phyloP scores from a whole-genome alignment of 495 filamentous ascomycete genomes.

The Sordaria brevicollis region DNA sequence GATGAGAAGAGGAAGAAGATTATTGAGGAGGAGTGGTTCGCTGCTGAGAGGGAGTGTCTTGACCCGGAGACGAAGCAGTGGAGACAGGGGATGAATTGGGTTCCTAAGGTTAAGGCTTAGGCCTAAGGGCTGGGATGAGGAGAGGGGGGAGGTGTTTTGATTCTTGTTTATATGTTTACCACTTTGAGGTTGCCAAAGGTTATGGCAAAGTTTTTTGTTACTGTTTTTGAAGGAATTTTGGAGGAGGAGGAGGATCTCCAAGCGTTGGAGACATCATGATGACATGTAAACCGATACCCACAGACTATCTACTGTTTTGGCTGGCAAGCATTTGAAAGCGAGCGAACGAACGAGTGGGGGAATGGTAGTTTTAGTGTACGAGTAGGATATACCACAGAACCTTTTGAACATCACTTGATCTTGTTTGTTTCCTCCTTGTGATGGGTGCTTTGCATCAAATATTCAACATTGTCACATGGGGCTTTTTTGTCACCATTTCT shows the following conservation, averaged over 20 bases:
- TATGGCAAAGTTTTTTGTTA: background rate
- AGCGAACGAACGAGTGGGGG: background rate
- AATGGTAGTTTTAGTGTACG: background rate
- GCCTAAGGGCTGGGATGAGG: background rate
- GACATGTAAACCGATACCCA: background rate
- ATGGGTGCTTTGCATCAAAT: too few relatives aligned
- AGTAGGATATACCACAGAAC: background rate
- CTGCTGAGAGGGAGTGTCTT: conserved; percentile 21
- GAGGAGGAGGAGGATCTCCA: background rate
- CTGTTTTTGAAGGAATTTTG: background rate
- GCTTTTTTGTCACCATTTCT: too few relatives aligned
- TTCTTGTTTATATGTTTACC: background rate
- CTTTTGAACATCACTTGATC: background rate
- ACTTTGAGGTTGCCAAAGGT: too few relatives aligned
- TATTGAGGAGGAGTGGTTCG: conserved; percentile 25
- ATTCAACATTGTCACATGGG: too few relatives aligned
- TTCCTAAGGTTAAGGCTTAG: background rate
- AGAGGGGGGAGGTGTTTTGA: background rate
- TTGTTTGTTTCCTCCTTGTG: background rate
- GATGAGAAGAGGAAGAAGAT: conserved; percentile 15
- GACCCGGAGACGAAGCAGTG: conserved; percentile 24
- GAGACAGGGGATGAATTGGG: conserved; percentile 5
- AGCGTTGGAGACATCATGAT: background rate
- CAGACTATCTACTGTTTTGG: background rate
- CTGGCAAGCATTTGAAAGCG: background rate